Evolutionary conservation across 2,329 filamentous ascomycete genomes (phyloP).

Genomic region (Hymenoscyphus fraxineus): DNA sequence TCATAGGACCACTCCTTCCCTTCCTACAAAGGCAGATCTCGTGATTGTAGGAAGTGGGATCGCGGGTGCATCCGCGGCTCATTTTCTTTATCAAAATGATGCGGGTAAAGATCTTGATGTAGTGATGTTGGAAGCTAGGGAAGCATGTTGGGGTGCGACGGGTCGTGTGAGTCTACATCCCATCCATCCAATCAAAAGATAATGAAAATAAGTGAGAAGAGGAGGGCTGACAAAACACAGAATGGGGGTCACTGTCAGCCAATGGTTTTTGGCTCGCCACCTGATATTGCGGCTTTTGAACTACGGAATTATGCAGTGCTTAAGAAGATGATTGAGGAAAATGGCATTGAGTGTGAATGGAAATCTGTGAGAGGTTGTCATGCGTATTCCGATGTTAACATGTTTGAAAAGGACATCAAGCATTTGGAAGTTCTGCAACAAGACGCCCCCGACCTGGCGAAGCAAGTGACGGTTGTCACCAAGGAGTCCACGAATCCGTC

Average conservation of each 20-base stretch:
- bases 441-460: conserved; percentile 54
- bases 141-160: conserved; percentile 80
- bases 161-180: conserved; percentile 56
- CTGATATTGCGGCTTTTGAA: conserved; percentile 67
- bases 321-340: conserved; percentile 49
- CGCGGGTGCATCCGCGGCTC: conserved; percentile 68
- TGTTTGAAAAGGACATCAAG: conserved; percentile 49
- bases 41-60: conserved; percentile 74
- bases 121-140: conserved; percentile 72
- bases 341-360: conserved; percentile 69
- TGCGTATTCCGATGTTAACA: conserved; percentile 53
- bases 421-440: conserved; percentile 49
- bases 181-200: not conserved
- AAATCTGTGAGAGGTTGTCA: conserved; percentile 59
- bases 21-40: conserved; percentile 63
- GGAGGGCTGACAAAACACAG: conserved; percentile 34
- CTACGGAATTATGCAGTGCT: conserved; percentile 63
- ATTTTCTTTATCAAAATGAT: conserved; percentile 51
- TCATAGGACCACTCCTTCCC: conserved; percentile 61
- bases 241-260: conserved; percentile 76
- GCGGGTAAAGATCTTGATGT: conserved; percentile 46
- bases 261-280: conserved; percentile 56
- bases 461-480: conserved; percentile 35
- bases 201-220: not conserved
- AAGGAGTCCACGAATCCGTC: conserved; percentile 32